A percentile compares a stretch with the other conserved stretches of the same genome.
Conservation (phyloP, 2,329 filamentous ascomycete genomes). For the Sclerotinia minor region DNA sequence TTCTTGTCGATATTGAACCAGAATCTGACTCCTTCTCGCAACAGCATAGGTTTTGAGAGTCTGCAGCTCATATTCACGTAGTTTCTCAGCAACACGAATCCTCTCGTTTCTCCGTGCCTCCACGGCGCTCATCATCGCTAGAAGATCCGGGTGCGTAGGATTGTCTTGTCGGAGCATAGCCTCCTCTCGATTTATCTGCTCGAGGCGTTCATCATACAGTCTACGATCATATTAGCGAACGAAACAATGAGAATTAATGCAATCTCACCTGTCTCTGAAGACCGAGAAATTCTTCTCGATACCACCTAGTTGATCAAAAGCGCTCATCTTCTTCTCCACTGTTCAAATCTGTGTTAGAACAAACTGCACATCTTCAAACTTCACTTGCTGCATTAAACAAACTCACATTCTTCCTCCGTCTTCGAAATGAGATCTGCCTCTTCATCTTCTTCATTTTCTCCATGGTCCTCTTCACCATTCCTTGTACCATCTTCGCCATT, state of each 20-base stretch:
- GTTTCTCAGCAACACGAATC: slow-evolving; percentile 69
- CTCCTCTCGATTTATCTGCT: slow-evolving; percentile 72
- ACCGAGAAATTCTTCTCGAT: slow-evolving; percentile 88
- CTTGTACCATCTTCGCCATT: slow-evolving; percentile 42
- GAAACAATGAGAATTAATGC: slow-evolving; percentile 25
- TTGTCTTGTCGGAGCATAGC: slow-evolving; percentile 58
- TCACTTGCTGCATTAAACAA: neutral
- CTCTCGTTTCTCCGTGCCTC: slow-evolving; percentile 81
- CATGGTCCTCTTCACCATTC: slow-evolving; percentile 52
- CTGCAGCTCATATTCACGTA: slow-evolving; percentile 72
- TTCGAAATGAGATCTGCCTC: slow-evolving; percentile 55
- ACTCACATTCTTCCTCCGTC: slow-evolving; percentile 66
- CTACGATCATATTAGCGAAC: slow-evolving; percentile 48
- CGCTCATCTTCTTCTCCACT: slow-evolving; percentile 78
- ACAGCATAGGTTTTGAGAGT: slow-evolving; percentile 73
- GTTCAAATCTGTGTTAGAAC: slow-evolving; percentile 34
- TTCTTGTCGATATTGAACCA: slow-evolving; percentile 87
- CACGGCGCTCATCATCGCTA: slow-evolving; percentile 86
- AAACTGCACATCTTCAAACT: neutral
- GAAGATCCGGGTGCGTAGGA: slow-evolving; percentile 85
- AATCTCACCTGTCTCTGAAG: slow-evolving; percentile 71
- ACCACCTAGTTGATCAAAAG: slow-evolving; percentile 73
- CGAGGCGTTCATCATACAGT: slow-evolving; percentile 84
- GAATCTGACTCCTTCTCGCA: slow-evolving; percentile 80
- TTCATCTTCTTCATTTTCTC: slow-evolving; percentile 58